Percentiles rank a stretch among this genome's conserved stretches.
Evolutionary conservation across 2,329 filamentous ascomycete species (phyloP).

Genomic region (Ophiobolus disseminans): DNA sequence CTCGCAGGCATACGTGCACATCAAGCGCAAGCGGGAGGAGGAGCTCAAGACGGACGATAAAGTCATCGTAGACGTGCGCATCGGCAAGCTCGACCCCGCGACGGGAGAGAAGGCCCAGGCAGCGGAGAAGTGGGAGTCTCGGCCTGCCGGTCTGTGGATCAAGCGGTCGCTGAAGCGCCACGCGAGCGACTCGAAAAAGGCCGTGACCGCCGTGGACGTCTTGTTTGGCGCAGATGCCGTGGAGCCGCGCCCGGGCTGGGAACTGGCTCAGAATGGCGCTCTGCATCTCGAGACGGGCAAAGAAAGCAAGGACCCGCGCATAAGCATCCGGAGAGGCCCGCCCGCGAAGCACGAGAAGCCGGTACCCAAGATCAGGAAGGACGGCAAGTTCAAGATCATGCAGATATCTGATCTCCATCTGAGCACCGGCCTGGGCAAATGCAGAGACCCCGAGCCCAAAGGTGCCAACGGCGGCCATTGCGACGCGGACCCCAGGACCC

Average conservation of each 20-base stretch:
- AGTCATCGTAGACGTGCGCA: conserved; percentile 79
- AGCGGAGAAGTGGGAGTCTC: conserved; percentile 76
- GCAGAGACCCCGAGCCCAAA: conserved; percentile 83
- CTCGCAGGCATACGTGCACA: conserved; percentile 78
- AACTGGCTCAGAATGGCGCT: conserved; percentile 69
- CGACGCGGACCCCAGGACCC: conserved; percentile 87
- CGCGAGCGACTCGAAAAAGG: conserved; percentile 75
- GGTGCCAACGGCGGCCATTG: conserved; percentile 77
- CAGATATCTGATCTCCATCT: conserved; percentile 94
- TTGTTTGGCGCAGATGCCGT: conserved; percentile 90
- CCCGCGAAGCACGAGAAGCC: conserved; percentile 71
- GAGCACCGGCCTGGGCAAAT: conserved; percentile 84
- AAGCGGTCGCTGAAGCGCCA: conserved; percentile 74
- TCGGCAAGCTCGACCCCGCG: conserved; percentile 75
- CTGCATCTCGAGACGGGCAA: conserved; percentile 72
- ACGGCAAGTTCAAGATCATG: conserved; percentile 96
- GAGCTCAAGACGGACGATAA: conserved; percentile 76
- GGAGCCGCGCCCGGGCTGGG: conserved; percentile 87
- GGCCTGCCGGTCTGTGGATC: conserved; percentile 82
- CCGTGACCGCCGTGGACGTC: conserved; percentile 82
- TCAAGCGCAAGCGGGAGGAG: conserved; percentile 85
- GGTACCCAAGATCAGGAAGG: conserved; percentile 78
- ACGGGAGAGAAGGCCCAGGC: conserved; percentile 62
- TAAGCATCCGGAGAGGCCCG: conserved; percentile 79
- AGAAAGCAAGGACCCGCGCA: conserved; percentile 71